phyloP scores from a whole-genome alignment of 2,329 filamentous ascomycete genomes.

The Colletotrichum noveboracense region DNA sequence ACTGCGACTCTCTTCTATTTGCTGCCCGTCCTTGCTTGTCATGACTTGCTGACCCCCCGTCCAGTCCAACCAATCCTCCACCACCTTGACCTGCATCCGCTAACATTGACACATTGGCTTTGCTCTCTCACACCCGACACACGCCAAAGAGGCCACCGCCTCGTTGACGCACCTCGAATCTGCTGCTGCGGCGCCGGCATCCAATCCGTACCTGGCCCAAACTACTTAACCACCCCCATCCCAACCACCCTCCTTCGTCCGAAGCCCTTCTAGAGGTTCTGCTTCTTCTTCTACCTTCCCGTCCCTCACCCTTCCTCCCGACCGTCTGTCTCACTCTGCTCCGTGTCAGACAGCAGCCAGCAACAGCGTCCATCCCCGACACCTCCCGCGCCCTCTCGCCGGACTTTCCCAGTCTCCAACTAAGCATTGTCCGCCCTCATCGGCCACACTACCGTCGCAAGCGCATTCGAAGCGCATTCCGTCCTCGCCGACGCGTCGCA shows the following conservation, averaged over 20 bases:
- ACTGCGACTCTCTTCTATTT: background rate
- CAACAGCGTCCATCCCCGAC: background rate
- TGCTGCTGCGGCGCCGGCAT: background rate
- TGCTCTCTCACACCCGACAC: background rate
- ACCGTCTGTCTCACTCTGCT: background rate
- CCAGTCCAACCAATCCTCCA: background rate
- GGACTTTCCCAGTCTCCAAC: background rate
- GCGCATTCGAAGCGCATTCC: background rate
- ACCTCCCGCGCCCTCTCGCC: background rate
- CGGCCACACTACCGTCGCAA: background rate
- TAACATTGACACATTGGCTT: background rate
- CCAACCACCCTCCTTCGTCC: conserved; percentile 14
- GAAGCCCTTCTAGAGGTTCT: background rate
- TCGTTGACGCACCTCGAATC: background rate
- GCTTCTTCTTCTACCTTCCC: background rate
- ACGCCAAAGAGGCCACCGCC: background rate
- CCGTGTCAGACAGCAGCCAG: background rate
- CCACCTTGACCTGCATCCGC: background rate
- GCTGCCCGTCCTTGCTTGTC: background rate
- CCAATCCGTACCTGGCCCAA: background rate
- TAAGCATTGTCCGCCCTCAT: background rate
- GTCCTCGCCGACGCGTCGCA: background rate
- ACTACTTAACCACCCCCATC: conserved; percentile 13
- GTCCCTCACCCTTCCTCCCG: background rate
- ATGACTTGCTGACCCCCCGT: background rate